Evolutionary conservation across 2,329 filamentous ascomycete genomes (phyloP).

Genomic region (Neofusicoccum umdonicola): DNA sequence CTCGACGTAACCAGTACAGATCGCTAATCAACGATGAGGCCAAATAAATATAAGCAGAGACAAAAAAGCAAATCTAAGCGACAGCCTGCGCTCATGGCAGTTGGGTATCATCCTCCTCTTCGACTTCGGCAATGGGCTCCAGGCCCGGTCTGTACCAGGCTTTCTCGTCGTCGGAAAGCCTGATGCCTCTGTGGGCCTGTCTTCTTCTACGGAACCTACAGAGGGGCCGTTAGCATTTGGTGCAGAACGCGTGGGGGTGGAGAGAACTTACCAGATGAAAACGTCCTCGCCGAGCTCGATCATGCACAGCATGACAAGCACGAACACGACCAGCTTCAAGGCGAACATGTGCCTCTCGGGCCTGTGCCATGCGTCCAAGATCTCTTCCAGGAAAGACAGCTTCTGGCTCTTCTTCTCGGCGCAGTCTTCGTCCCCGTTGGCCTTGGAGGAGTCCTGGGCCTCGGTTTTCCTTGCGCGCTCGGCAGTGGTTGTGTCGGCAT

Average conservation of each 20-base stretch:
- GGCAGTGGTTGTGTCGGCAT: constrained; percentile 4
- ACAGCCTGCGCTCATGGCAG: constrained; percentile 16
- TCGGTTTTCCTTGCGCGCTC: neutral
- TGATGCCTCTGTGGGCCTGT: neutral
- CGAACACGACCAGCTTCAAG: constrained; percentile 5
- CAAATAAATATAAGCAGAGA: neutral
- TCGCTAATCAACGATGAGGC: constrained; percentile 3
- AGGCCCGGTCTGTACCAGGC: constrained; percentile 12
- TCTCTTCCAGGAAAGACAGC: constrained; percentile 7
- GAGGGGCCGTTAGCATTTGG: neutral
- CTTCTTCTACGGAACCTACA: constrained; percentile 4
- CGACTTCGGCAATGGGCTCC: constrained; percentile 7
- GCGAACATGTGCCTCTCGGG: constrained; percentile 12
- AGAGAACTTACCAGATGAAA: neutral
- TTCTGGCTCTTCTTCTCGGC: neutral
- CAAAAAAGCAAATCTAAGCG: constrained; percentile 8
- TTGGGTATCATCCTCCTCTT: constrained; percentile 18
- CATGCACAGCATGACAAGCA: constrained; percentile 16
- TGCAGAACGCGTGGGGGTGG: neutral
- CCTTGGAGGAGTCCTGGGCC: neutral
- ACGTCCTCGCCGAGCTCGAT: constrained; percentile 12
- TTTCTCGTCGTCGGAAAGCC: constrained; percentile 8
- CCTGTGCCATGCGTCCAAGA: constrained; percentile 4
- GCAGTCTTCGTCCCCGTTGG: neutral
- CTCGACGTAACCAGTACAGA: constrained; percentile 10